phyloP scores from a whole-genome alignment of 164 flowering plant species.

The Aristolochia fimbriata region DNA sequence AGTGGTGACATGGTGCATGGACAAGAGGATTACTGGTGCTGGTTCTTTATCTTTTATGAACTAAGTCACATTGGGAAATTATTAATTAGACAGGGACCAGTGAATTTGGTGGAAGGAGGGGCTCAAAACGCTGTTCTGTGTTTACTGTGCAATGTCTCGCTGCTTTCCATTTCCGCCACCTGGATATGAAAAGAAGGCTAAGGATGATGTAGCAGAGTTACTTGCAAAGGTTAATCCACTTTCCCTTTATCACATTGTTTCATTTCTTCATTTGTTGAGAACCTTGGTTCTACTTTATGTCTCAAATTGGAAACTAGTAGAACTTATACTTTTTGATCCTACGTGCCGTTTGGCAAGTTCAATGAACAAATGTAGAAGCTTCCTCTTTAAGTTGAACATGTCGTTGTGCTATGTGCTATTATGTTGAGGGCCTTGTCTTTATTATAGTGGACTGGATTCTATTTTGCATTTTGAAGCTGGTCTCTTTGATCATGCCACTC shows the following conservation, averaged over 20 bases:
- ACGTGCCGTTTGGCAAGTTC: no score
- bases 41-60: constrained; percentile 44
- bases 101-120: constrained; percentile 18
- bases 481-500: no score
- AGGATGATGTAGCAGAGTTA: constrained; percentile 43
- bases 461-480: no score
- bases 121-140: constrained; percentile 14
- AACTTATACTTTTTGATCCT: no score
- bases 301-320: no score
- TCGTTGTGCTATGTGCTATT: no score
- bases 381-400: no score
- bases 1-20: constrained; percentile 83
- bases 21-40: constrained; percentile 44
- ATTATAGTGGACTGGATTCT: no score
- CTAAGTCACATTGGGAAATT: constrained; percentile 24
- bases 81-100: constrained; percentile 9
- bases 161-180: constrained; percentile 99
- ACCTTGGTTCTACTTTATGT: no score
- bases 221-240: constrained; percentile 46
- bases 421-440: no score
- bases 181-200: constrained; percentile 79
- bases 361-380: no score
- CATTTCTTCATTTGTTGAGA: not conserved
- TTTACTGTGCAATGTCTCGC: constrained; percentile 81
- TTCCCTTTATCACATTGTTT: not conserved